Evolutionary conservation across 2,329 filamentous ascomycete genomes (phyloP), one percentile per base, ranked within the genome.

Genomic region (Fusarium sacchari): DNA sequence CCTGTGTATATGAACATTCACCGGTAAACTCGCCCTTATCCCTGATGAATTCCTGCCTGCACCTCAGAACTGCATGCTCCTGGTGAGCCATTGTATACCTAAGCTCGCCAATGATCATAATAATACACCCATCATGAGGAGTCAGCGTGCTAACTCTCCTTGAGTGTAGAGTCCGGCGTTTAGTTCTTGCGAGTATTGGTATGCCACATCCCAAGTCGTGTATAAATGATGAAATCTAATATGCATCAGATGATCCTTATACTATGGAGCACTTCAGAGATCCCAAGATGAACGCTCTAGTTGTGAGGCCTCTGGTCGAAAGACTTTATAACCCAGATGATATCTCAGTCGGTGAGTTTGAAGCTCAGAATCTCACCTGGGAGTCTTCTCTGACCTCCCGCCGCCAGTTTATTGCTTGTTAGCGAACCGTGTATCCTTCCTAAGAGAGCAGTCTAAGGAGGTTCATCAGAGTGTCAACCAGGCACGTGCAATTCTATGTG

Each of bases 381-480:
- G 40, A 37, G 26, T 26, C 26, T 59, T 52, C 15, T 32, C 60
- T 72, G 26, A 72, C 53, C 37, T 30, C 24, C 20, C n/a, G 26
- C 36, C 28, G 17, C 36, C 71, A 89, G 90, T 93, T 1, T 94
- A 93, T 78, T 93, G 91, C 79, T 83, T 94, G 28, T 85, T 94
- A 32, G 91, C 92, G 64, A 94, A 94, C 75, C 86, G 91, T 20
- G 87, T 91, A 61, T 90, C 93, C 69, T 94, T 94, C 77, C 84
- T 93, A 37, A 88, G 90, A 47, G 90, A 93, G 75, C 91, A 93
- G 76, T 85, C 88, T 62, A 88, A 90, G 71, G 85, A 89, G 46
- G 88, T 92, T 68, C 90, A 93, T 73, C 91, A 93, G 79, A 92
- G 90, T 10, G 90, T 94, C 64, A 92, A 92, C 76, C 84, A 90